These are phyloP conservation scores for Neurospora cerealis DNA, from an alignment of 495 filamentous ascomycete genomes.

Conservation along the genomic window DNA sequence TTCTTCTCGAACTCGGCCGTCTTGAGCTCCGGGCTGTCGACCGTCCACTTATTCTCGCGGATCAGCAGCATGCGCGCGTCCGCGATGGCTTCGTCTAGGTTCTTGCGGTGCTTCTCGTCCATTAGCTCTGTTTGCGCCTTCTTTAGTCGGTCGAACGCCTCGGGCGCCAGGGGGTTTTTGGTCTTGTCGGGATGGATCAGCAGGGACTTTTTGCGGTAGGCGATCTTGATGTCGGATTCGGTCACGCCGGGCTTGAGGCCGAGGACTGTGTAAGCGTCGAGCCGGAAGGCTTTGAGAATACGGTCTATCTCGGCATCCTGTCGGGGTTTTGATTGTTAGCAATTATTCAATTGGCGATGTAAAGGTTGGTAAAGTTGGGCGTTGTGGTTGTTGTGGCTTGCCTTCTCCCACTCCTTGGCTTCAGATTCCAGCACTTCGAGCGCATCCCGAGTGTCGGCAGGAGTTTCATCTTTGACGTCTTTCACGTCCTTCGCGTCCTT, in stretches of 20 bases:
- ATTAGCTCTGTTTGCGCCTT: slow-evolving; percentile 85
- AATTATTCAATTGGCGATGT: not conserved
- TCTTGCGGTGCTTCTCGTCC: slow-evolving; percentile 82
- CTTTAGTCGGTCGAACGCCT: slow-evolving; percentile 94
- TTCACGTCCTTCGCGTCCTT: not conserved
- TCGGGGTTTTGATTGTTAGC: slow-evolving; percentile 5
- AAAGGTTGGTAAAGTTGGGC: not conserved
- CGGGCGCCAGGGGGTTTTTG: slow-evolving; percentile 77
- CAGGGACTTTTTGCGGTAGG: slow-evolving; percentile 92
- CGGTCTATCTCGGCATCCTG: slow-evolving; percentile 95
- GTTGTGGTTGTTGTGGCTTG: slow-evolving; percentile 11
- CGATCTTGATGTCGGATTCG: slow-evolving; percentile 89
- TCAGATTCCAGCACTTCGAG: slow-evolving; percentile 79
- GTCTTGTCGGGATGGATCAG: slow-evolving; percentile 99
- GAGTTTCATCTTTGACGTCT: slow-evolving; percentile 12
- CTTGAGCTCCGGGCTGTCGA: slow-evolving; percentile 78
- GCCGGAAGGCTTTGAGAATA: slow-evolving; percentile 79
- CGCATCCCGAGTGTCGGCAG: slow-evolving; percentile 44
- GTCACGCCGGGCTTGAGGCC: slow-evolving; percentile 92
- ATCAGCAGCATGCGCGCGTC: slow-evolving; percentile 92
- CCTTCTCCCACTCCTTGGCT: slow-evolving; percentile 85
- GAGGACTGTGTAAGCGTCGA: slow-evolving; percentile 91
- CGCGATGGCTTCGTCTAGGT: slow-evolving; percentile 87
- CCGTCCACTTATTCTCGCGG: slow-evolving; percentile 83
- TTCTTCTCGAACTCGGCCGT: slow-evolving; percentile 68